These are phyloP conservation scores for Candolleomyces efflorescens DNA, from an alignment of 768 basidiomycete species.

Conservation along the genomic window DNA sequence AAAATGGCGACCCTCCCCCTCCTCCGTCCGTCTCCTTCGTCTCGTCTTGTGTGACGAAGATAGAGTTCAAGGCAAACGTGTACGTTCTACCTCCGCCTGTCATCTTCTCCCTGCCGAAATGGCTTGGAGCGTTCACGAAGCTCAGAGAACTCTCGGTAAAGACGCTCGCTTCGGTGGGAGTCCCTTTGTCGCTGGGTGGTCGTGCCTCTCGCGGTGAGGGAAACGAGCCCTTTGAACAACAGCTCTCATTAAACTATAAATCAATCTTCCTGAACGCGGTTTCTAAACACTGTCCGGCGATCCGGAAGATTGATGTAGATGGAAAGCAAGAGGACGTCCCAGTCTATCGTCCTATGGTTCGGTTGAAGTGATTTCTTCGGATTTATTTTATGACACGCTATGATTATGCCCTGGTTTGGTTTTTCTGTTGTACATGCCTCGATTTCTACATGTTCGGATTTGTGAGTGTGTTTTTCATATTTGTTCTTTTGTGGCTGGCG, in stretches of 20 bases:
- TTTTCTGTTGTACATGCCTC: too few relatives aligned
- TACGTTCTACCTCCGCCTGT: conserved; percentile 17
- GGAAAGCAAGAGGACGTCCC: background rate
- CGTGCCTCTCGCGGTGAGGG: conserved; percentile 1
- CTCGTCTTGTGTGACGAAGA: conserved; percentile 10
- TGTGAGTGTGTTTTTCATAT: too few relatives aligned
- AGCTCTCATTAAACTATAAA: background rate
- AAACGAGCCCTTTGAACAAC: background rate
- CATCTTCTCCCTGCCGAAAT: conserved; percentile 15
- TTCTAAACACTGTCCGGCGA: background rate
- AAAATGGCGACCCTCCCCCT: background rate
- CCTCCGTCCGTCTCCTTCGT: background rate
- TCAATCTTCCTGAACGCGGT: background rate
- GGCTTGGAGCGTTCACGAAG: conserved; percentile 16
- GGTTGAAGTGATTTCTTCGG: background rate
- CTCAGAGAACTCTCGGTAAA: conserved; percentile 12
- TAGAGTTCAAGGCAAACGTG: conserved; percentile 18
- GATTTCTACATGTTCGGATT: too few relatives aligned
- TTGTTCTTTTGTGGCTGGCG: too few relatives aligned
- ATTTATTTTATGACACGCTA: background rate
- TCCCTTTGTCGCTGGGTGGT: conserved; percentile 9
- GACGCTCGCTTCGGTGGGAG: conserved; percentile 5
- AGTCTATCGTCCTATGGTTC: background rate
- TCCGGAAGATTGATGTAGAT: background rate
- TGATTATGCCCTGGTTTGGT: too few relatives aligned